Evolutionary conservation across 805 yeast genomes (phyloP), one percentile per base, ranked within the genome.

Genomic region (Candida namnaoensis): DNA sequence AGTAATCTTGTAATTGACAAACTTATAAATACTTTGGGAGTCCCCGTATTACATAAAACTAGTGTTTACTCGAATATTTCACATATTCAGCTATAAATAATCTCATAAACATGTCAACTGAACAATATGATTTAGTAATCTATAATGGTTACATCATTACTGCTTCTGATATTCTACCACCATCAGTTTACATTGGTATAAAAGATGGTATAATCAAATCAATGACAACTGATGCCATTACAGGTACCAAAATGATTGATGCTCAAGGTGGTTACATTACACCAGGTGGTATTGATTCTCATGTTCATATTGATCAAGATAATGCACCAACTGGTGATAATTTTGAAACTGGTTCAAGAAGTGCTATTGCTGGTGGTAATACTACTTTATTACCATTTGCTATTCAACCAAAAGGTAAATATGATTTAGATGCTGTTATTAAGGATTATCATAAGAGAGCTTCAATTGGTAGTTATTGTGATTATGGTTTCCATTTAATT

Each of bases 251-350:
- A 37, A 50, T 52, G 11, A 63, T 70, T 24, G 76, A 72, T 52
- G 74, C 75, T 5, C 60, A 69, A 43, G 73, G 75, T 9, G 77
- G 64, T 0, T 62, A 51, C 42, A 63, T 72, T 27, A 71, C 74
- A 2, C 78, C 78, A 2, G 77, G 77, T 37, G 77, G 76, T 5
- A 64, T 72, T 34, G 78, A 72, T 48, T 61, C 72, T 1, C 77
- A 72, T 49, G 74, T 70, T 25, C 78, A 72, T 41, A 47, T 72
- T 15, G 66, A 69, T 35, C 74, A 72, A 48, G 65, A 64, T 6
- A 56, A 62, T 34, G 58, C 63, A 13, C 60, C 68, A 5, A 60
- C 67, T 2, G 71, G 72, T 35, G 78, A 71, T 46, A 64, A 62
- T 15, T 69, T 70, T 46, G 68, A 62, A 38, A 50, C 65, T 5